Conservation (phyloP, 1,139 yeast genomes). For the Yamadazyma atlantica region DNA sequence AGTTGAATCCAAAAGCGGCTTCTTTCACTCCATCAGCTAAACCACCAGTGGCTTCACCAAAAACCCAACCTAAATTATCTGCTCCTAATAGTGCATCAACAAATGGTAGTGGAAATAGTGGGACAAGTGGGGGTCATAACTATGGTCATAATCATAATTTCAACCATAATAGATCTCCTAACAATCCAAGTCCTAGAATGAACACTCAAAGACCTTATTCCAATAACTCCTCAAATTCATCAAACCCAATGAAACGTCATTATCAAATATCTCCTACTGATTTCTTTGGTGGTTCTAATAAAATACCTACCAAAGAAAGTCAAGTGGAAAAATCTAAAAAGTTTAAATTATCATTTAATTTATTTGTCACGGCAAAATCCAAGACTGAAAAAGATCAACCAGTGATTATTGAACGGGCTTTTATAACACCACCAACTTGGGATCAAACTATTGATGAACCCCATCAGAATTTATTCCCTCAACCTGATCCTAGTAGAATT, state of each 20-base stretch:
- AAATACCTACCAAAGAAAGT: slow-evolving; percentile 47
- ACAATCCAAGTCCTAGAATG: slow-evolving; percentile 36
- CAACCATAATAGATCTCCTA: slow-evolving; percentile 21
- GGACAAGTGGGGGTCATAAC: slow-evolving; percentile 28
- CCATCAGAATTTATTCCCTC: slow-evolving; percentile 47
- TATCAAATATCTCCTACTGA: slow-evolving; percentile 45
- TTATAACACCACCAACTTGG: slow-evolving; percentile 83
- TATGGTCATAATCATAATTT: slow-evolving; percentile 8
- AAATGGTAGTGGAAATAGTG: slow-evolving; percentile 7
- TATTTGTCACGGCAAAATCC: slow-evolving; percentile 46
- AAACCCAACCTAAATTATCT: slow-evolving; percentile 26
- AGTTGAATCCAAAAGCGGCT: slow-evolving; percentile 70
- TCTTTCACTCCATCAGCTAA: slow-evolving; percentile 58
- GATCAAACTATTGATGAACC: slow-evolving; percentile 55
- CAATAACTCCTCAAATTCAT: slow-evolving; percentile 17
- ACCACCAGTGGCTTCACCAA: slow-evolving; percentile 21
- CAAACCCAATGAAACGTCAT: slow-evolving; percentile 31
- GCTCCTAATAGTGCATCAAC: slow-evolving; percentile 3
- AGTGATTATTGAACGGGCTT: slow-evolving; percentile 55
- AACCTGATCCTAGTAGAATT: slow-evolving; percentile 15
- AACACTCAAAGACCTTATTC: slow-evolving; percentile 33
- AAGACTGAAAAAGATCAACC: slow-evolving; percentile 34
- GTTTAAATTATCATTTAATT: slow-evolving; percentile 54
- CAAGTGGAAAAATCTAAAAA: slow-evolving; percentile 35
- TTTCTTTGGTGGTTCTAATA: slow-evolving; percentile 48